Base-by-base conservation (phyloP, 2,329 filamentous ascomycete species). In the Aureobasidium sp. region DNA sequence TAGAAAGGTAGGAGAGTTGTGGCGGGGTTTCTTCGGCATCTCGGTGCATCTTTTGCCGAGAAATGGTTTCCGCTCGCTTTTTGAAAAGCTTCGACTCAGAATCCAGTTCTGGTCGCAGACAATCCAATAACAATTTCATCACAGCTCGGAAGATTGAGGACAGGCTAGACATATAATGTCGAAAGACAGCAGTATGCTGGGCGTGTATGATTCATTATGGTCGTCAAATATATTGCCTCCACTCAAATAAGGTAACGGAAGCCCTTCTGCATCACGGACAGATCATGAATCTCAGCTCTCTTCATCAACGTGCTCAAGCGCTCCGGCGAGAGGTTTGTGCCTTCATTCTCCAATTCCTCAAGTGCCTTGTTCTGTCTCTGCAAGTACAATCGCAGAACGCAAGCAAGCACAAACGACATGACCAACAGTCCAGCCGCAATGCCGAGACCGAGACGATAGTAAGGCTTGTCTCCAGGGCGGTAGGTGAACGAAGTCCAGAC, bases 401-500 rank as follows among this genome's bases (percentile, higher is more conserved):
- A 56, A 20, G 68, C 71, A 20, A 65, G 67, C 11, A 71, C 65
- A 8, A 64, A 68, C 2, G 70, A 70, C 15, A 70, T 41, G 3
- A 61, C 64, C 20, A 68, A 65, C 37, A 73, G 62, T 3, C 67
- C 72, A 39, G 72, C 68, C 51, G 72, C 72, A 61, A 74, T 68
- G 1, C 71, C 71, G 64, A 74, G 71, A 1, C 72, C 71, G 7
- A 65, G 67, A 14, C 68, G 66, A 58, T 74, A 74, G 55, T 72
- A 66, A 0, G 68, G 69, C 3, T 59, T 61, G 17, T 66, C 64
- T 22, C 56, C 64, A 2, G 65, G 61, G 20, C 64, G 67, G 63
- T 77, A 78, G 1, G 73, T 76, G 64, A 73, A 77, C 0, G 75
- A 74, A 9, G 75, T 77, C 71, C 70, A 91, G 66, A 92, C 91